Conservation (phyloP, 345 rosid species). For the Anastatica hierochuntica region DNA sequence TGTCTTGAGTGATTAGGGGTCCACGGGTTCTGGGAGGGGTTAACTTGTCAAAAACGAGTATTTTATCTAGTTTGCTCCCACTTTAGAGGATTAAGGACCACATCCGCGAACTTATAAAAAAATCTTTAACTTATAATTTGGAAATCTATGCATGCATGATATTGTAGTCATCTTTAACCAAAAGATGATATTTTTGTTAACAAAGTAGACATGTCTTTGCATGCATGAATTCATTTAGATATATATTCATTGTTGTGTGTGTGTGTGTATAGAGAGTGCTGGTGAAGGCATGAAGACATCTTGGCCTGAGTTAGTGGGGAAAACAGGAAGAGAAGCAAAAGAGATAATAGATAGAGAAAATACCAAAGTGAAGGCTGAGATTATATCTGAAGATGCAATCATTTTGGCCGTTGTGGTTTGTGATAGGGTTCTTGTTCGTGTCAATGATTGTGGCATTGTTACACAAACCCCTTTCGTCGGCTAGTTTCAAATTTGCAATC, state of each 20-base stretch:
- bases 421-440: conserved; percentile 34
- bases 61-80: no score
- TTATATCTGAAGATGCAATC: conserved; percentile 29
- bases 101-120: no score
- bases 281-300: conserved; percentile 28
- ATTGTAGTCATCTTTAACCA: no score
- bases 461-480: conserved; percentile 27
- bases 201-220: no score
- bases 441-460: conserved; percentile 31
- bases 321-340: conserved; percentile 29
- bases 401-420: conserved; percentile 29
- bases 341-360: conserved; percentile 29
- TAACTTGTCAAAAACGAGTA: no score
- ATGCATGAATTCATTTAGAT: no score
- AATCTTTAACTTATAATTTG: no score
- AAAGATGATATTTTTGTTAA: no score
- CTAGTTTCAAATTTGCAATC: not conserved
- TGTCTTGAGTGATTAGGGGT: no score
- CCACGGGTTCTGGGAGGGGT: no score
- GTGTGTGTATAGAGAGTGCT: not conserved
- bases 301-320: conserved; percentile 40
- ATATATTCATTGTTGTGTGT: not conserved
- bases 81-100: no score
- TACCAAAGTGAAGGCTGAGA: conserved; percentile 21
- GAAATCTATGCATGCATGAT: no score